phyloP scores from a whole-genome alignment of 225 moss, liverwort and hornwort genomes.

The Anthoceros angustus region DNA sequence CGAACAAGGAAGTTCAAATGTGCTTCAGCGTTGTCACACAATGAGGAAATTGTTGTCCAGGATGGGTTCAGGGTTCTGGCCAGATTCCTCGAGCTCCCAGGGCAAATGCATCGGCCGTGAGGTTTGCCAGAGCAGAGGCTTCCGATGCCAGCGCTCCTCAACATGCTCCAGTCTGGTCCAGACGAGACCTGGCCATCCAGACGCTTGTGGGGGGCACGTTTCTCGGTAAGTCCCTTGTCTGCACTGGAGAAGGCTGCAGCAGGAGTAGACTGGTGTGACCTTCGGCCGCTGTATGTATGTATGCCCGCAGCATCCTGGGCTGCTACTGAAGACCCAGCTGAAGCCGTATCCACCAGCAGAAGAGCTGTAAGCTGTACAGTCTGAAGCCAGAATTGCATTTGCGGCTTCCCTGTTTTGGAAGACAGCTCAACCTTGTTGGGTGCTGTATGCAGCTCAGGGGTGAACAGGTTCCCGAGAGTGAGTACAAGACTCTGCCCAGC shows the following conservation, averaged over 20 bases:
- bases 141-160: neutral
- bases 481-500: slow-evolving; percentile 54
- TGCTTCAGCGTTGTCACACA: no score
- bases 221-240: neutral
- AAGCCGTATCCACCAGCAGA: slow-evolving; percentile 28
- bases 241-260: neutral
- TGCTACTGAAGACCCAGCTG: slow-evolving; percentile 12
- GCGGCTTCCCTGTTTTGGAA: neutral
- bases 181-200: neutral
- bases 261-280: no score
- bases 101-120: neutral
- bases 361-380: slow-evolving; percentile 22
- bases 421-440: neutral
- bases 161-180: neutral
- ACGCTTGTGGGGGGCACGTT: neutral
- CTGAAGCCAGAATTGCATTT: neutral
- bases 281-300: no score
- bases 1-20: no score
- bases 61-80: no score
- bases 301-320: neutral
- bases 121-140: neutral
- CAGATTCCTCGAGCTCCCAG: neutral
- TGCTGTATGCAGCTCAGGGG: slow-evolving; percentile 39
- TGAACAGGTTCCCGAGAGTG: slow-evolving; percentile 65
- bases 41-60: no score